Conservation (phyloP, 306 rosid genomes). For the Pterocarpus santalinus region DNA sequence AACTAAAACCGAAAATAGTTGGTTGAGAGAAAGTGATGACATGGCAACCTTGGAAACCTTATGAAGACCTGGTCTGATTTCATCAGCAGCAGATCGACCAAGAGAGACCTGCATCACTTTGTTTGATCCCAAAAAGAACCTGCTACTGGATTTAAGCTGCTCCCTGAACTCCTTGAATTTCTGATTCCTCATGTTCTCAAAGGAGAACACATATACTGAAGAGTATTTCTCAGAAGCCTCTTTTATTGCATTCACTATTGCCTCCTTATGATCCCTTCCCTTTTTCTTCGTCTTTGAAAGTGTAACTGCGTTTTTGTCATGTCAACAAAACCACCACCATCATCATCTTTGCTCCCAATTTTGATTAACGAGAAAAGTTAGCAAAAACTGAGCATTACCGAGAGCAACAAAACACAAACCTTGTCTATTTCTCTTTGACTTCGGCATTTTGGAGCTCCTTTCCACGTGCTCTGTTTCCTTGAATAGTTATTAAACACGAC, state of each 20-base stretch:
- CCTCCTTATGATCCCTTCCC: conserved; percentile 87
- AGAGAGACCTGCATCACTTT: conserved; percentile 93
- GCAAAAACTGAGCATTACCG: not conserved
- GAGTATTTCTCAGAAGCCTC: conserved; percentile 78
- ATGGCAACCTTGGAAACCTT: conserved; percentile 83
- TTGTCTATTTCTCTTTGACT: conserved; percentile 72
- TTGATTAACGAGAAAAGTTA: not conserved
- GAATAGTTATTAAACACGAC: too few relatives aligned
- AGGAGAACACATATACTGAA: conserved; percentile 75
- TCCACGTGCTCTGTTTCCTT: not conserved
- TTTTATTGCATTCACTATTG: conserved; percentile 65
- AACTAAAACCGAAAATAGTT: not conserved
- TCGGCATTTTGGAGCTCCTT: conserved; percentile 58
- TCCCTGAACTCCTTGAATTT: conserved; percentile 94
- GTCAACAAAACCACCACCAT: not conserved
- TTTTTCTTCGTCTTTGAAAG: conserved; percentile 93
- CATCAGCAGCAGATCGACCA: conserved; percentile 84
- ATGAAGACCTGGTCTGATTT: conserved; percentile 62
- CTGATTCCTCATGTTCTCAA: conserved; percentile 93
- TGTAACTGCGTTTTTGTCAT: conserved; percentile 66
- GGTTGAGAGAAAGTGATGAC: not conserved
- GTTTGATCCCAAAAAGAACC: conserved; percentile 95
- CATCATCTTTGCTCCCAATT: not conserved
- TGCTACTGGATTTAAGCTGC: conserved; percentile 71
- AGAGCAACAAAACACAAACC: conserved; percentile 43